Evolutionary conservation across 106 monocot genomes (phyloP).

Genomic region (Gastrodia elata): DNA sequence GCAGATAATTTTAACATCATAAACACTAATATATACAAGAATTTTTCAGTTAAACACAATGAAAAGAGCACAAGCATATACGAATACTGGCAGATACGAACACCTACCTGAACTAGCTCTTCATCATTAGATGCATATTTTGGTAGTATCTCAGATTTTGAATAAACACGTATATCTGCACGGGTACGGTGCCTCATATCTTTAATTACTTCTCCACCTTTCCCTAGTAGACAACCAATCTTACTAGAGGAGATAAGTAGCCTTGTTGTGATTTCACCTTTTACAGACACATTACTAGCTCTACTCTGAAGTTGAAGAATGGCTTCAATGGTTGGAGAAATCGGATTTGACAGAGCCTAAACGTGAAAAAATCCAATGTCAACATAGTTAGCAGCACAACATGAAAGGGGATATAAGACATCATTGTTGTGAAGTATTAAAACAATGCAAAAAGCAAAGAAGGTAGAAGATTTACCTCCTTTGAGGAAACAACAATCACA

Average conservation of each 20-base stretch:
- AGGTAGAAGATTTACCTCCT: slow-evolving; percentile 35
- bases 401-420: not conserved
- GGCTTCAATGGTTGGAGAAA: slow-evolving; percentile 61
- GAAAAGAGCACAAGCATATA: not conserved
- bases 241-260: slow-evolving; percentile 61
- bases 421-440: not conserved
- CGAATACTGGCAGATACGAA: not conserved
- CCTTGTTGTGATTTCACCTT: slow-evolving; percentile 45
- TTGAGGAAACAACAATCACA: slow-evolving; percentile 41
- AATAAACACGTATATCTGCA: slow-evolving; percentile 58
- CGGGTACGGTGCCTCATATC: slow-evolving; percentile 66
- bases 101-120: slow-evolving; percentile 68
- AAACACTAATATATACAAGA: not conserved
- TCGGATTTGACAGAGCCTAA: slow-evolving; percentile 41
- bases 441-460: not conserved
- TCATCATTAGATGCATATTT: slow-evolving; percentile 54
- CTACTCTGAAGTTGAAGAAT: slow-evolving; percentile 48
- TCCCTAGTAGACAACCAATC: slow-evolving; percentile 70
- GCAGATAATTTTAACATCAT: not conserved
- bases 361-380: not conserved
- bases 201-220: slow-evolving; percentile 62
- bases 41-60: not conserved
- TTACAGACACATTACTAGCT: slow-evolving; percentile 31
- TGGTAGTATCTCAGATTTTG: slow-evolving; percentile 56
- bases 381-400: not conserved